These are phyloP conservation scores for Cladosporium sphaerospermum DNA, from an alignment of 2,329 filamentous ascomycete genomes.

Conservation along the genomic window DNA sequence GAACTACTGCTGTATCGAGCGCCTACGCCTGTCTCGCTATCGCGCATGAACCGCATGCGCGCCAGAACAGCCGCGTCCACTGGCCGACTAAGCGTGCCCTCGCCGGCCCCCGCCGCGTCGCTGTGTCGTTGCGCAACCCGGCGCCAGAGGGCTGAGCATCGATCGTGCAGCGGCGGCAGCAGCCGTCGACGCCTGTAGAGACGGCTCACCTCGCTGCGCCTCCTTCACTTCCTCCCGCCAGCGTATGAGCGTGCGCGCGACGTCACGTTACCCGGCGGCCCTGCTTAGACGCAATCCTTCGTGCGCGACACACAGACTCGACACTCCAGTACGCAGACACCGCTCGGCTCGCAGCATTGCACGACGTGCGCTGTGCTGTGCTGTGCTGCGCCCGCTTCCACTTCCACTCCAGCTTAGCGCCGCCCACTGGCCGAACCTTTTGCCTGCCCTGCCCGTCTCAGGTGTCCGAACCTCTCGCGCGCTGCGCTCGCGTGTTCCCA, in stretches of 20 bases:
- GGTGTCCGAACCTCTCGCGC: slow-evolving; percentile 2
- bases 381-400: neutral
- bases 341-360: neutral
- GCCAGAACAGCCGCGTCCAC: too few species aligned
- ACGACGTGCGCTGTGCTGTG: neutral
- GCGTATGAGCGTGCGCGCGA: neutral
- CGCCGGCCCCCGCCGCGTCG: too few species aligned
- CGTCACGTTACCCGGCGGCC: neutral
- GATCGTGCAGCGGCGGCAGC: too few species aligned
- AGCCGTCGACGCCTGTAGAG: neutral
- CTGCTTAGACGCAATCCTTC: neutral
- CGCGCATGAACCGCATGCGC: too few species aligned
- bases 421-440: neutral
- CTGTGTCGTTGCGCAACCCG: too few species aligned
- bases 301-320: neutral
- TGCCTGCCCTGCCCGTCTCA: neutral
- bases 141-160: too few species aligned
- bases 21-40: too few species aligned
- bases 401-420: neutral
- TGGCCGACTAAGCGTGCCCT: too few species aligned
- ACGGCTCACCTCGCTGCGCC: neutral
- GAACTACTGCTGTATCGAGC: too few species aligned
- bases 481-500: slow-evolving; percentile 2
- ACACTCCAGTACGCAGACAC: neutral
- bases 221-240: neutral